Evolutionary conservation across 2,329 filamentous ascomycete species (phyloP).

Genomic region (Zopfia rhizophila): DNA sequence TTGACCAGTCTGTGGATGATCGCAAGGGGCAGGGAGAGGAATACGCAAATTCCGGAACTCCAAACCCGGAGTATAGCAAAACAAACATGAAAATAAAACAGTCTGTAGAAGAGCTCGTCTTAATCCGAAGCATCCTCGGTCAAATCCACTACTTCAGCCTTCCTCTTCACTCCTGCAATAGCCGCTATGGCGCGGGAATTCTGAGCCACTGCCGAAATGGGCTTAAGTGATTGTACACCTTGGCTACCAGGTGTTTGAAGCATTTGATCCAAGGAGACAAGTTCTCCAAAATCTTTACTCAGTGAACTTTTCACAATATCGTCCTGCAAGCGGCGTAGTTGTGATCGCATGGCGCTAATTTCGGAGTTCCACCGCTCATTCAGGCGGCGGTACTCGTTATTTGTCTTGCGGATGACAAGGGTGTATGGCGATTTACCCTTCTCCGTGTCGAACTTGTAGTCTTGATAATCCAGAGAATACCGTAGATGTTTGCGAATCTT

Average conservation of each 20-base stretch:
- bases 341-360: neutral
- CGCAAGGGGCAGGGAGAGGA: too few relatives aligned
- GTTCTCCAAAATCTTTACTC: neutral
- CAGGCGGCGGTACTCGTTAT: slow-evolving; percentile 8
- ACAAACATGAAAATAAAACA: too few relatives aligned
- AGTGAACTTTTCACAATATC: too few relatives aligned
- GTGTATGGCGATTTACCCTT: slow-evolving; percentile 4
- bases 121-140: slow-evolving; percentile 7
- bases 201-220: neutral
- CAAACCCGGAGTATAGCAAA: too few relatives aligned
- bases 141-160: slow-evolving; percentile 10
- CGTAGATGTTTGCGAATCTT: slow-evolving; percentile 16
- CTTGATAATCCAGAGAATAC: neutral
- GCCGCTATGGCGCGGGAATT: neutral
- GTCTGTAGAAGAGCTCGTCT: too few relatives aligned
- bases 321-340: too few relatives aligned
- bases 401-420: slow-evolving; percentile 17
- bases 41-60: too few relatives aligned
- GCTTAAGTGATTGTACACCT: neutral
- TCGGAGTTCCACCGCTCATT: slow-evolving; percentile 10
- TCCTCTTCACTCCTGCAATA: slow-evolving; percentile 9
- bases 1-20: too few relatives aligned
- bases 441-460: slow-evolving; percentile 20
- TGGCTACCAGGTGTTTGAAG: neutral
- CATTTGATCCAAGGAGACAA: neutral